Conservation (phyloP, 78 protist genomes). For the Tieghemostelium lacteum region DNA sequence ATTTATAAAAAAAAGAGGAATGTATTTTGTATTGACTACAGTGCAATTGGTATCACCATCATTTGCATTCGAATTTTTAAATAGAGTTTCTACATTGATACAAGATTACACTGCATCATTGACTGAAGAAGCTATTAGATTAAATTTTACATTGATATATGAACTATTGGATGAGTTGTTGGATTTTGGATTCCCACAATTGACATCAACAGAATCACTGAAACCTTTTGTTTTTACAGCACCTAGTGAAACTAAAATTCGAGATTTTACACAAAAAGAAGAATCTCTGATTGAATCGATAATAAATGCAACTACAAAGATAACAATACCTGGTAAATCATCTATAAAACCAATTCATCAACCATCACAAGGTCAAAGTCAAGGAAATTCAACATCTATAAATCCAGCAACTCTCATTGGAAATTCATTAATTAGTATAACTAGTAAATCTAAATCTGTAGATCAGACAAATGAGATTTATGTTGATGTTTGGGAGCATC, state of each 20-base stretch:
- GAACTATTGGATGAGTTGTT: conserved; percentile 94
- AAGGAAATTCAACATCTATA: background rate
- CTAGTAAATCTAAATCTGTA: background rate
- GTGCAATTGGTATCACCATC: conserved; percentile 87
- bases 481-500: conserved; percentile 89
- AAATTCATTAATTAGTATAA: background rate
- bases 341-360: conserved; percentile 53
- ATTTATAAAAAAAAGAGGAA: conserved; percentile 72
- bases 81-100: conserved; percentile 75
- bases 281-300: conserved; percentile 35
- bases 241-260: conserved; percentile 10
- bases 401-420: background rate
- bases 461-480: conserved; percentile 81
- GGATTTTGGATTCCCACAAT: conserved; percentile 90
- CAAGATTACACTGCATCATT: conserved; percentile 83
- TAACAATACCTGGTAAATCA: conserved; percentile 22
- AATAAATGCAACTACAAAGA: conserved; percentile 51
- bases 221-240: conserved; percentile 85
- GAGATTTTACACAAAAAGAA: background rate
- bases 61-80: conserved; percentile 84
- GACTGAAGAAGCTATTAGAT: conserved; percentile 88
- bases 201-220: conserved; percentile 87
- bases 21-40: conserved; percentile 89
- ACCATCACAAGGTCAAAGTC: background rate
- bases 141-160: conserved; percentile 93